phyloP scores from a whole-genome alignment of 805 yeast genomes.

The Candida incommunis region DNA sequence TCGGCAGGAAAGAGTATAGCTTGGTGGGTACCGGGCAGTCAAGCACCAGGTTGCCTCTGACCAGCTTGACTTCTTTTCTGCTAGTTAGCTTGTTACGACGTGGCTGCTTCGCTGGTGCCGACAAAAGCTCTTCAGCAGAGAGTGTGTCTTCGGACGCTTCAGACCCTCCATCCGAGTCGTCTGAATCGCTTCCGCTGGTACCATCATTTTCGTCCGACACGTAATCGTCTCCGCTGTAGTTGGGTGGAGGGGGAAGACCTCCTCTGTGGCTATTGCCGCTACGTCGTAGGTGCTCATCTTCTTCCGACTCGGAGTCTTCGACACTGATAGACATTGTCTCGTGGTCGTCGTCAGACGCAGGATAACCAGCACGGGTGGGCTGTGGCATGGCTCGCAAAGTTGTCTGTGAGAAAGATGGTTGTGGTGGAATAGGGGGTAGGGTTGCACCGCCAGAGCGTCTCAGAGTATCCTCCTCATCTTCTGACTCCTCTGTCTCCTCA shows the following conservation, averaged over 20 bases:
- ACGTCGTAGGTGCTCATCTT: neutral
- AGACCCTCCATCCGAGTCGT: neutral
- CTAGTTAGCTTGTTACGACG: slow-evolving; percentile 54
- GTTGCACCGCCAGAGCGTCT: neutral
- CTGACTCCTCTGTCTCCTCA: neutral
- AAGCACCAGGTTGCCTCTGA: slow-evolving; percentile 69
- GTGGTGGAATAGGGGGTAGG: neutral
- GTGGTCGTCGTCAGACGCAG: neutral
- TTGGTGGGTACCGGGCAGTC: slow-evolving; percentile 94
- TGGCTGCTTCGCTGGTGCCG: slow-evolving; percentile 25
- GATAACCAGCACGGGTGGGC: neutral
- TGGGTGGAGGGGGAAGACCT: neutral
- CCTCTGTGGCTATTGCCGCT: neutral
- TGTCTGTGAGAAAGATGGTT: neutral
- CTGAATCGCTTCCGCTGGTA: neutral
- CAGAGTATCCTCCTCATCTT: neutral
- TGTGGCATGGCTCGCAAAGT: neutral
- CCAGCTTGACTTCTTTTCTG: slow-evolving; percentile 61
- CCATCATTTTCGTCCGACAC: neutral
- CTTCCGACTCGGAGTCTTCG: neutral
- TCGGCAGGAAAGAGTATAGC: slow-evolving; percentile 67
- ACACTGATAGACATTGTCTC: neutral
- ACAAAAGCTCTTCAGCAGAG: slow-evolving; percentile 6
- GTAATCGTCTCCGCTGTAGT: neutral
- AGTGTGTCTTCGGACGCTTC: slow-evolving; percentile 1